Conservation (phyloP, 306 rosid genomes). For the Pachyrhizus erosus region DNA sequence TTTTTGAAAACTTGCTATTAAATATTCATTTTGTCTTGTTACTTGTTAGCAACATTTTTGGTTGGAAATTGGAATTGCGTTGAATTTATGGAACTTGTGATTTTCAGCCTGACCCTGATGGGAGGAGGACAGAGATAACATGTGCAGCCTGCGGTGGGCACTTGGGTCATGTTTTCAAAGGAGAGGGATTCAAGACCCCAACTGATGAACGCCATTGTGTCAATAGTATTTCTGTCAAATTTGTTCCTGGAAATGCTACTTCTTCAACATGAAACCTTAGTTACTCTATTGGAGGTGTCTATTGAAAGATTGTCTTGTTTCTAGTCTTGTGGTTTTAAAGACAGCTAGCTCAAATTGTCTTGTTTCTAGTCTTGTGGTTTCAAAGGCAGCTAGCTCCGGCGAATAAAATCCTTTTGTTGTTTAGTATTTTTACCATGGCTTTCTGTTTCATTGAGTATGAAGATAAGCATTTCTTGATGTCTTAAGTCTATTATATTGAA, state of each 20-base stretch:
- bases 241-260: conserved; percentile 53
- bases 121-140: conserved; percentile 88
- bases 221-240: conserved; percentile 82
- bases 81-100: background rate
- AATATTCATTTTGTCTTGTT: background rate
- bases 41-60: background rate
- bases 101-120: conserved; percentile 87
- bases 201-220: conserved; percentile 92
- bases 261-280: conserved; percentile 42
- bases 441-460: background rate
- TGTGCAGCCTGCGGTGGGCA: conserved; percentile 90
- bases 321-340: background rate
- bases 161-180: conserved; percentile 86
- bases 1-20: background rate
- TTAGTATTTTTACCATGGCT: background rate
- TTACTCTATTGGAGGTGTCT: background rate
- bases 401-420: conserved; percentile 10
- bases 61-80: conserved; percentile 9
- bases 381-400: too few species aligned
- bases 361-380: too few species aligned
- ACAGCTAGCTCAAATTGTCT: too few species aligned
- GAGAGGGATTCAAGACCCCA: conserved; percentile 81
- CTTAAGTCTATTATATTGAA: too few species aligned
- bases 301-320: background rate
- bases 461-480: too few species aligned